phyloP scores from a whole-genome alignment of 306 rosid genomes.

The Sicyos edulis region DNA sequence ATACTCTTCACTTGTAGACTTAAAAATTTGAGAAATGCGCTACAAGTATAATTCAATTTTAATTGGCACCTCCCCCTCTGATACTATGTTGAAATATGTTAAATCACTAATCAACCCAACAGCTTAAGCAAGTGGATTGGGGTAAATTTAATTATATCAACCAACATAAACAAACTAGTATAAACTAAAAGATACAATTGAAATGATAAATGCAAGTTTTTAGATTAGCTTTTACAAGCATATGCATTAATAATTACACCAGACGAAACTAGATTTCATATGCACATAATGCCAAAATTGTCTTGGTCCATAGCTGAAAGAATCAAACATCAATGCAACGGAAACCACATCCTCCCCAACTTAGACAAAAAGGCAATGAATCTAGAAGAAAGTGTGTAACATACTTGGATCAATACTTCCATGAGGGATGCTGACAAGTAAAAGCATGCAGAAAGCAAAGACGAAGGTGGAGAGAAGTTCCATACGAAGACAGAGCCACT shows the following conservation, averaged over 20 bases:
- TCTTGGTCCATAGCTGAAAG: background rate
- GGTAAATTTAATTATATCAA: too few relatives aligned
- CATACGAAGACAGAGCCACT: conserved; percentile 98
- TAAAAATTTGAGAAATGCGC: too few relatives aligned
- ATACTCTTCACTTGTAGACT: too few relatives aligned
- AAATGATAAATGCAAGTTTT: background rate
- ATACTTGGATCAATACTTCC: conserved; percentile 91
- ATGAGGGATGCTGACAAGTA: conserved; percentile 93
- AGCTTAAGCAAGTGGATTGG: too few relatives aligned
- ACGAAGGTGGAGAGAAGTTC: conserved; percentile 89
- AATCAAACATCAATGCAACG: background rate
- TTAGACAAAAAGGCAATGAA: background rate
- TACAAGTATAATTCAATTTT: too few relatives aligned
- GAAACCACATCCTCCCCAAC: background rate
- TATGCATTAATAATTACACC: background rate
- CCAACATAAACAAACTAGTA: too few relatives aligned
- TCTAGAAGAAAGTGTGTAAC: conserved; percentile 29
- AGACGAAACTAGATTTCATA: background rate
- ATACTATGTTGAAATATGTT: too few relatives aligned
- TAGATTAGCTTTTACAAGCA: background rate
- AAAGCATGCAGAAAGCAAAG: conserved; percentile 92
- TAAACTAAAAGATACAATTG: background rate
- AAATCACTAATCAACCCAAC: too few relatives aligned
- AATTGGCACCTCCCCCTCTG: too few relatives aligned
- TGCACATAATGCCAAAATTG: background rate